Evolutionary conservation across 2,329 filamentous ascomycete species (phyloP).

Genomic region (Ophiocordyceps camponoti-leonardi): DNA sequence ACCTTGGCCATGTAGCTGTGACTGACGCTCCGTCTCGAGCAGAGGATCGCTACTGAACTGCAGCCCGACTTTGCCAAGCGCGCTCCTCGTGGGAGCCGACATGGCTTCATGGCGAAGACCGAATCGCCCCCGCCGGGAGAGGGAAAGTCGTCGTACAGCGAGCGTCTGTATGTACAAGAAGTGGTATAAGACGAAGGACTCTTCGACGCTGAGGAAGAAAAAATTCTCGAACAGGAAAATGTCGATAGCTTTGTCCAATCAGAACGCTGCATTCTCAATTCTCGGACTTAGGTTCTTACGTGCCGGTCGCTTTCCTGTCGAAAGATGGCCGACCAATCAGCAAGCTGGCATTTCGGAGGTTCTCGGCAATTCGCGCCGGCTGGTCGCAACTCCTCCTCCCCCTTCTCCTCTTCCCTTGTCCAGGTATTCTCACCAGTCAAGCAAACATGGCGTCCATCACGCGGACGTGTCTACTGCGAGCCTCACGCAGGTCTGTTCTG

Average conservation of each 20-base stretch:
- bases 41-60: constrained; percentile 3
- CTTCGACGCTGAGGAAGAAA: not conserved
- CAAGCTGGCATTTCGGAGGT: constrained; percentile 23
- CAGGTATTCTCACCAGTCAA: not conserved
- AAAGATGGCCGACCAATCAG: constrained; percentile 24
- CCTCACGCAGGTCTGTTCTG: constrained; percentile 15
- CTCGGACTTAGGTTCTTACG: constrained; percentile 13
- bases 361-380: constrained; percentile 28
- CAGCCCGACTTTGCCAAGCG: not conserved
- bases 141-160: not conserved
- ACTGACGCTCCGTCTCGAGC: constrained; percentile 18
- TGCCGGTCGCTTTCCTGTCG: constrained; percentile 7
- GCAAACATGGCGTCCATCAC: constrained; percentile 35
- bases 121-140: not conserved
- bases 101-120: not conserved
- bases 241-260: constrained; percentile 11
- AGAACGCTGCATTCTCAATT: constrained; percentile 1
- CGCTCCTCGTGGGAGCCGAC: not conserved
- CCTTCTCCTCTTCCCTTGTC: not conserved
- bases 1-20: constrained; percentile 26
- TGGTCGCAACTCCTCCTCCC: not conserved
- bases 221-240: not conserved
- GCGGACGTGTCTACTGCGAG: constrained; percentile 35
- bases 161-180: not conserved
- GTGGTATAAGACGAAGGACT: not conserved